Evolutionary conservation across 805 yeast genomes (phyloP).

Genomic region (Ogataea philodendri): DNA sequence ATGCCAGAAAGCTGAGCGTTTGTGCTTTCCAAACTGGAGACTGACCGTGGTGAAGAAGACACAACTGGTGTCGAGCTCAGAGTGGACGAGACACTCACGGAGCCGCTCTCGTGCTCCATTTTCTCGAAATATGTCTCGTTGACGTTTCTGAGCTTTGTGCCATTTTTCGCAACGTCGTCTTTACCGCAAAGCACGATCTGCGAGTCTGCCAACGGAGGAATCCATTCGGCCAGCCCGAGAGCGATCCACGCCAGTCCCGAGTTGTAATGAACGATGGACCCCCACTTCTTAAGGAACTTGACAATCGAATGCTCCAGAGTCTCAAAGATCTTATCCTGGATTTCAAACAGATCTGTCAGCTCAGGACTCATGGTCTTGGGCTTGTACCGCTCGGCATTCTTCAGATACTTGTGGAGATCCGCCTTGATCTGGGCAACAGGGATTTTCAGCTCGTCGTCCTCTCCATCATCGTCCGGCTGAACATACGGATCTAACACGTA

Average conservation of each 20-base stretch:
- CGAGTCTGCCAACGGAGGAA: slow-evolving; percentile 59
- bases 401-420: slow-evolving; percentile 62
- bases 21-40: slow-evolving; percentile 26
- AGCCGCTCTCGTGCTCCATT: slow-evolving; percentile 22
- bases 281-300: slow-evolving; percentile 75
- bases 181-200: slow-evolving; percentile 56
- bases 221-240: slow-evolving; percentile 84
- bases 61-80: slow-evolving; percentile 25
- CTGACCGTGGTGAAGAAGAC: slow-evolving; percentile 28
- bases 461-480: slow-evolving; percentile 51
- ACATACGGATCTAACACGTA: slow-evolving; percentile 75
- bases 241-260: slow-evolving; percentile 87
- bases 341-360: slow-evolving; percentile 35
- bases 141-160: slow-evolving; percentile 35
- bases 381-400: slow-evolving; percentile 39
- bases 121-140: slow-evolving; percentile 34
- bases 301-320: slow-evolving; percentile 58
- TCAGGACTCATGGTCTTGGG: slow-evolving; percentile 32
- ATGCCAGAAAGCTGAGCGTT: slow-evolving; percentile 15
- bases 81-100: slow-evolving; percentile 20
- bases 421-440: slow-evolving; percentile 42
- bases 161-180: slow-evolving; percentile 41
- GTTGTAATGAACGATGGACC: slow-evolving; percentile 71
- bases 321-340: slow-evolving; percentile 53
- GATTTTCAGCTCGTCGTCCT: slow-evolving; percentile 25